These are phyloP conservation scores for Chamaecrista fasciculata DNA, from an alignment of 306 rosid genomes.

Conservation along the genomic window DNA sequence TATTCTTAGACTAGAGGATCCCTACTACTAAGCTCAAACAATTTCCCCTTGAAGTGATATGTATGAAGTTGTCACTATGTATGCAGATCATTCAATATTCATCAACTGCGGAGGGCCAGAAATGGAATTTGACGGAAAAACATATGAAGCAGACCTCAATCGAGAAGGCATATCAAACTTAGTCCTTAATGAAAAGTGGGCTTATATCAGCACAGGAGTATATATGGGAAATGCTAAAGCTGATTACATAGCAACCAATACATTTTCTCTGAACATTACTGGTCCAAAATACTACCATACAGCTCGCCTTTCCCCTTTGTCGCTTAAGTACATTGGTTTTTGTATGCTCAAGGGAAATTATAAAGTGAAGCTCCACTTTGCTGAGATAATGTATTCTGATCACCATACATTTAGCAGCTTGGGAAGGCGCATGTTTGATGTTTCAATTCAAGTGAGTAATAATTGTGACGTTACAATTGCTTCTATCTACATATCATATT, in stretches of 20 bases:
- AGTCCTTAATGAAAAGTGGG: conserved; percentile 49
- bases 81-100: conserved; percentile 62
- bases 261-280: conserved; percentile 39
- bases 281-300: conserved; percentile 43
- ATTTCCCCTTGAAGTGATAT: background rate
- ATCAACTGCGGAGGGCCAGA: conserved; percentile 70
- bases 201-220: conserved; percentile 69
- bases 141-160: conserved; percentile 43
- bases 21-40: background rate
- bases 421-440: conserved; percentile 76
- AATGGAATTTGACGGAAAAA: conserved; percentile 33
- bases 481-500: background rate
- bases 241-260: conserved; percentile 27
- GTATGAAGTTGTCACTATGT: conserved; percentile 6
- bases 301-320: conserved; percentile 62
- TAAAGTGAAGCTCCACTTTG: conserved; percentile 75
- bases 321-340: conserved; percentile 75
- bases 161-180: conserved; percentile 43
- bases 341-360: conserved; percentile 67
- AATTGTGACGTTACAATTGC: background rate
- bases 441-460: conserved; percentile 75
- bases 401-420: conserved; percentile 45
- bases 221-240: background rate
- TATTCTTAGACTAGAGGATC: background rate
- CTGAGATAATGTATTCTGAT: conserved; percentile 69